Evolutionary conservation across 163 green algal species (phyloP), one percentile per base, ranked within the genome.

Genomic region (Scenedesmus sp.): DNA sequence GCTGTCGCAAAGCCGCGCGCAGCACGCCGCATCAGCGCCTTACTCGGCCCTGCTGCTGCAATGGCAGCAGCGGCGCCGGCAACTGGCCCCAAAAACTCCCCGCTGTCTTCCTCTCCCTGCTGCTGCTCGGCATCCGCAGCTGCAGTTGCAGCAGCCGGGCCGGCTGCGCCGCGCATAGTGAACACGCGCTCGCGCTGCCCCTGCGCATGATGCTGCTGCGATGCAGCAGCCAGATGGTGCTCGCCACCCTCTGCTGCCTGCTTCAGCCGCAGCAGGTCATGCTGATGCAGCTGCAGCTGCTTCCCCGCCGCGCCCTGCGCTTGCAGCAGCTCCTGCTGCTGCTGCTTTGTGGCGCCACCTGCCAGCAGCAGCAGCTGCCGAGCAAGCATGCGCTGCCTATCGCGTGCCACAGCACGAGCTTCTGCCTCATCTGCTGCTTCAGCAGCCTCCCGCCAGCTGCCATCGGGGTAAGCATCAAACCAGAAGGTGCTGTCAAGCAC

Each of bases 101-200:
- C 34, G 62, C 12, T 70, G 26, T 59, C 46, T n/a, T 57, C 76
- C 26, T 57, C 76, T 59, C 60, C 76, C 76, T 84, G 34, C 46
- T 82, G 23, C 23, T 84, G 34, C 76, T 84, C 82, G 46, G 55
- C 9, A 74, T 18, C 82, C n/a, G 9, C 55, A 74, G 82, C 82
- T 88, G 57, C n/a, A 74, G 57, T 23, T 74, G 79, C 2, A 34
- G 79, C 52, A 57, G 16, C 0, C 9, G 23, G 4, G 7, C 15
- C 26, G 3, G 26, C 56, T 10, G 52, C 73, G 59, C 87, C 76
- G 9, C 87, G 74, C 87, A 91, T 91, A 13, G 87, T 91, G 59
- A 91, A 86, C 56, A 91, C 74, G 8, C 87, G 55, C 57, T 91
- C 87, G 4, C 87, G 56, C 87, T 91, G 87, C 1, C 87, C 87